These are phyloP conservation scores for Myrica gale DNA, from an alignment of 306 rosid species.

Conservation along the genomic window DNA sequence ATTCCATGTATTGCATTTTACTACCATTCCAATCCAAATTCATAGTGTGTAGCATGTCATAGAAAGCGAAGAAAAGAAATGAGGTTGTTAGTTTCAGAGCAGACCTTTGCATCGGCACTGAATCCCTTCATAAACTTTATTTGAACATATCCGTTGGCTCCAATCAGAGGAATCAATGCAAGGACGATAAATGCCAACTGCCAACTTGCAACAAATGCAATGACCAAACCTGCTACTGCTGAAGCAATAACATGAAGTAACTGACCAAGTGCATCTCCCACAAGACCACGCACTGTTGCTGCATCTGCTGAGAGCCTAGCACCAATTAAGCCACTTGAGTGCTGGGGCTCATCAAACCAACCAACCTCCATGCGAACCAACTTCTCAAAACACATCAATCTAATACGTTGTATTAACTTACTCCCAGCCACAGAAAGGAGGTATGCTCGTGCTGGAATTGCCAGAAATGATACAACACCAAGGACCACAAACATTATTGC, in stretches of 20 bases:
- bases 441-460: constrained; percentile 46
- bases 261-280: constrained; percentile 61
- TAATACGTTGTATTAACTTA: constrained; percentile 46
- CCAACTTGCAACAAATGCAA: constrained; percentile 55
- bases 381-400: constrained; percentile 50
- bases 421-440: constrained; percentile 50
- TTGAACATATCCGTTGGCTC: constrained; percentile 42
- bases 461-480: constrained; percentile 39
- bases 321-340: constrained; percentile 54
- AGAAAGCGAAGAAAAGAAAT: neutral
- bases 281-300: constrained; percentile 48
- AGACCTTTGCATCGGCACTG: constrained; percentile 57
- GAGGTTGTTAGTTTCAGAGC: constrained; percentile 13
- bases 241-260: constrained; percentile 49
- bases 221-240: constrained; percentile 34
- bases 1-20: neutral
- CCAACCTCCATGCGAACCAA: constrained; percentile 49
- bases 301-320: constrained; percentile 63
- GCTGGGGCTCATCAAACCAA: constrained; percentile 32
- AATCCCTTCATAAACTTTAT: constrained; percentile 44
- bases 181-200: constrained; percentile 48
- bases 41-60: too few relatives aligned
- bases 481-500: constrained; percentile 37
- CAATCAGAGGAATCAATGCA: constrained; percentile 43
- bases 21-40: too few relatives aligned